Evolutionary conservation across 768 basidiomycete genomes (phyloP).

Genomic region (Clitopilus passeckerianus): DNA sequence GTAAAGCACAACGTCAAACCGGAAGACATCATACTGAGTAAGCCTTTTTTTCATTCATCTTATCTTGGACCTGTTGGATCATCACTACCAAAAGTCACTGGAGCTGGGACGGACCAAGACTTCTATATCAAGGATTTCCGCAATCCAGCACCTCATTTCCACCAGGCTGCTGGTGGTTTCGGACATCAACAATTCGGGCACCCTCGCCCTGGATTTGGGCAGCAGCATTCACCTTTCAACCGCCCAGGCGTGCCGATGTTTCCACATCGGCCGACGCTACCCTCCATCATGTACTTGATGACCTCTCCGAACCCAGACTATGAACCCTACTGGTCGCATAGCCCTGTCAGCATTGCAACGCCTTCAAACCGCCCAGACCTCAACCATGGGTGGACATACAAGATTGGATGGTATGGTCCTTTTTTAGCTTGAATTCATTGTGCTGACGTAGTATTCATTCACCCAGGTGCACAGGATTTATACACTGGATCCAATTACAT

Average conservation of each 20-base stretch:
- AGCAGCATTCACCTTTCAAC: conserved; percentile 6
- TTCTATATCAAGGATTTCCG: conserved; percentile 32
- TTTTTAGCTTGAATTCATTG: neutral
- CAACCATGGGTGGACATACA: conserved; percentile 14
- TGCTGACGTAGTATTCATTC: neutral
- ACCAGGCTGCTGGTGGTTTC: conserved; percentile 10
- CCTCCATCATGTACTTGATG: conserved; percentile 36
- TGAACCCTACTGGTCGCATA: conserved; percentile 33
- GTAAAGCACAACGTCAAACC: conserved; percentile 26
- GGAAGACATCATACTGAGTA: conserved; percentile 37
- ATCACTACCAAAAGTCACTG: conserved; percentile 25
- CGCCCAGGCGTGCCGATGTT: conserved; percentile 4
- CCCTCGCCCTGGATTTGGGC: conserved; percentile 5
- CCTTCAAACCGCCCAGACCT: conserved; percentile 6
- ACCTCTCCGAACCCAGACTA: conserved; percentile 27
- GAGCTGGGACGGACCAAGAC: conserved; percentile 32
- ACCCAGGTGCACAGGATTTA: conserved; percentile 11
- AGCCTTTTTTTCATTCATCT: conserved; percentile 2
- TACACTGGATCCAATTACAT: conserved; percentile 15
- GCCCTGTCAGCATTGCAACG: conserved; percentile 8
- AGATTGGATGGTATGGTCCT: conserved; percentile 15
- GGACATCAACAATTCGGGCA: conserved; percentile 9
- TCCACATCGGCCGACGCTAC: conserved; percentile 19
- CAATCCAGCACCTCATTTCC: conserved; percentile 11
- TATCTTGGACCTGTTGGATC: neutral